These are phyloP conservation scores for Suillus cothurnatus DNA, from an alignment of 768 basidiomycete species.

Conservation along the genomic window DNA sequence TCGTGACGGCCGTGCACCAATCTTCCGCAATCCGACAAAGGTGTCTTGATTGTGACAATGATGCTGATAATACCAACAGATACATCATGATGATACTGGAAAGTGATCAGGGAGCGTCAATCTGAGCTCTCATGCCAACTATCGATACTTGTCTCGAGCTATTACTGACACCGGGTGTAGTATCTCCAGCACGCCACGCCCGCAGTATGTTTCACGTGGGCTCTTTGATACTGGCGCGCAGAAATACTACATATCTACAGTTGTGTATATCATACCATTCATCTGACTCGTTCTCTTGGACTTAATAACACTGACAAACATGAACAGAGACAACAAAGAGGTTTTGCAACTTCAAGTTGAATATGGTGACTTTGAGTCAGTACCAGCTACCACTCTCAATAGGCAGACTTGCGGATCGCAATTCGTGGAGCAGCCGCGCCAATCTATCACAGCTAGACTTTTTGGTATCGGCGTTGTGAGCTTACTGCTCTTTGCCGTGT, in stretches of 20 bases:
- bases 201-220: neutral
- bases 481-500: slow-evolving; percentile 12
- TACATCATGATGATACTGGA: neutral
- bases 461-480: slow-evolving; percentile 13
- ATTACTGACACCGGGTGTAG: neutral
- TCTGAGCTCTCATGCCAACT: neutral
- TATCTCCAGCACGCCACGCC: neutral
- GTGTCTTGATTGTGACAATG: neutral
- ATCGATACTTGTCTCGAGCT: neutral
- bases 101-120: neutral
- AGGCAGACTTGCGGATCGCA: neutral
- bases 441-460: slow-evolving; percentile 16
- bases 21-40: neutral
- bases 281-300: neutral
- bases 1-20: neutral
- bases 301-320: neutral
- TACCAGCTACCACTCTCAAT: neutral
- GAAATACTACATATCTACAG: neutral
- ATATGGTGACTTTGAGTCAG: neutral
- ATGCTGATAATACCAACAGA: neutral
- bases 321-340: neutral
- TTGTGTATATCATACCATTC: neutral
- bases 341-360: neutral
- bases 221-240: neutral
- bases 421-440: neutral